Base-by-base conservation (phyloP, 495 filamentous ascomycete species). In the Rusavskia elegans region DNA sequence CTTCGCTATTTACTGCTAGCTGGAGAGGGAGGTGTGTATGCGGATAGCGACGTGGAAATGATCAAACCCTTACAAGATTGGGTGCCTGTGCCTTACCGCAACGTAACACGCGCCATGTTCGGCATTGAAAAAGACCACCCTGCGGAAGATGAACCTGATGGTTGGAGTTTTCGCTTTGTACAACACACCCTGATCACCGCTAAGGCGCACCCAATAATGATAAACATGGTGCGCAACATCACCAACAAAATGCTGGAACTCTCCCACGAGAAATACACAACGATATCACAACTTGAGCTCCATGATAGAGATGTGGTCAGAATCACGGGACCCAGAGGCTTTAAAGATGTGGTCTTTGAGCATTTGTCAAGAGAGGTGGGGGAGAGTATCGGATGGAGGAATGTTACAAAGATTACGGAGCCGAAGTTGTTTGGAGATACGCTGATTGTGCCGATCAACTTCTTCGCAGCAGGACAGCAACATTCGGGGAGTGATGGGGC, bases 1-100 rank as follows among this genome's bases (percentile, higher is more conserved):
- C 32, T 35, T 7, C 32, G 32, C 32, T 35, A 35, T 14, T 14
- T 35, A 35, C 32, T 35, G 3, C 10, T 35, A 14, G 32, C 32
- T 10, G 41, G 41, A 25, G 41, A 45, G 5, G 74, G 74, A 13
- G 74, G 74, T 23, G 72, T 71, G 42, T 78, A 76, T 53, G 67
- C 66, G 1, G 74, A 78, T 52, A 64, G 70, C 23, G 73, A 76
- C 52, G 60, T 70, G 3, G 50, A 57, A 14, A 63, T 59, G 42
- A 54, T 66, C 21, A 46, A 55, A 25, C 67, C 68, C 1, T 61
- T 74, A 8, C 25, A 57, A 19, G 55, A 62, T 0, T 74, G 70
- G 68, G 55, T 72, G 11, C 70, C 70, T 4, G 49, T 53, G 1
- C 17, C 60, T 21, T 63, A 62, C 41, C 38, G 48, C 16, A 50